Percentiles rank a stretch among this genome's conserved stretches.
These are phyloP conservation scores for Dalbergia oliveri DNA, from an alignment of 306 rosid genomes.

Conservation along the genomic window DNA sequence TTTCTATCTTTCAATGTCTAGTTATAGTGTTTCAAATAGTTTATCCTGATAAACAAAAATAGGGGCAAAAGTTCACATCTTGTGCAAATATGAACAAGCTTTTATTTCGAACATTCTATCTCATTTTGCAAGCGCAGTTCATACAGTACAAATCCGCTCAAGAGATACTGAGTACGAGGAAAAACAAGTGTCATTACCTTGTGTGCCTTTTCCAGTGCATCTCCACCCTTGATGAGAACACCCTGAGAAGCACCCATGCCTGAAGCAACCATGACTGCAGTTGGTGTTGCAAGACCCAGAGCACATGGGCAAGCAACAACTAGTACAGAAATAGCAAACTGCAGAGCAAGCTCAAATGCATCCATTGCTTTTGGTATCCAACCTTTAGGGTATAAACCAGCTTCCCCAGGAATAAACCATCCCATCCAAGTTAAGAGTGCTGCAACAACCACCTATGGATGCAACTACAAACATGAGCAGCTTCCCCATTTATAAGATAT, in stretches of 20 bases:
- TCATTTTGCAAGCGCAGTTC: background rate
- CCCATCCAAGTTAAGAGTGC: constrained; percentile 85
- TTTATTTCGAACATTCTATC: background rate
- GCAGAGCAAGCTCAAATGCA: constrained; percentile 92
- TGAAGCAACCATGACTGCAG: constrained; percentile 97
- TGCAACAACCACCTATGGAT: constrained; percentile 71
- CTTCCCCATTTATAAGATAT: constrained; percentile 35
- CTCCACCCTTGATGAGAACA: constrained; percentile 95
- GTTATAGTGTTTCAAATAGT: constrained; percentile 24
- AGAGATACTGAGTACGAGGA: background rate
- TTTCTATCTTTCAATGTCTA: background rate
- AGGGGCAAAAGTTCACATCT: background rate
- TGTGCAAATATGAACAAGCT: constrained; percentile 9
- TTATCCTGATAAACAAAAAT: constrained; percentile 31
- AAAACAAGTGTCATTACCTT: constrained; percentile 60
- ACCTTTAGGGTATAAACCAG: constrained; percentile 67
- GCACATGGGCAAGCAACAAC: constrained; percentile 99
- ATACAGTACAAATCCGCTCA: background rate
- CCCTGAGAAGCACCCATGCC: constrained; percentile 97
- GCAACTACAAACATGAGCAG: constrained; percentile 37
- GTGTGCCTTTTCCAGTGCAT: constrained; percentile 95
- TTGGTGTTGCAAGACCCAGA: constrained; percentile 93
- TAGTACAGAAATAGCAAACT: constrained; percentile 86
- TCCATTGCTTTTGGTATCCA: constrained; percentile 86
- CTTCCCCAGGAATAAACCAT: constrained; percentile 74